These are phyloP conservation scores for Zychaea mexicana DNA, from an alignment of 371 early-diverging fungal genomes.

Conservation along the genomic window DNA sequence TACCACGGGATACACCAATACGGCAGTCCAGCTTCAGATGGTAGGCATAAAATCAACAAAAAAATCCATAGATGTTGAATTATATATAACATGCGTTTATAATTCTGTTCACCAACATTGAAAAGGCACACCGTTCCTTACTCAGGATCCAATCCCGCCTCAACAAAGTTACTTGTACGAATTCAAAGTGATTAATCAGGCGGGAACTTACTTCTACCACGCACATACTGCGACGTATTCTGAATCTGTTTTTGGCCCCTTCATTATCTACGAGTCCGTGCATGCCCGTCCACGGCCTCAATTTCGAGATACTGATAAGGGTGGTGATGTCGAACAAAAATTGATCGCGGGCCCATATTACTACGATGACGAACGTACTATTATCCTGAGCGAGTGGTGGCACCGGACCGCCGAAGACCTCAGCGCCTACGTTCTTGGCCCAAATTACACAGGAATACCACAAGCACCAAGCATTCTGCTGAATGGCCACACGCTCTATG, in stretches of 20 bases:
- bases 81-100: too few relatives aligned
- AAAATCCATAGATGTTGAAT: not conserved
- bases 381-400: constrained; percentile 52
- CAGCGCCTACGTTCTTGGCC: constrained; percentile 27
- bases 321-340: constrained; percentile 7
- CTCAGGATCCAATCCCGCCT: constrained; percentile 59
- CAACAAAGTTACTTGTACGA: constrained; percentile 51
- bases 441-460: constrained; percentile 27
- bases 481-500: constrained; percentile 35
- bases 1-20: constrained; percentile 48
- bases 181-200: constrained; percentile 37
- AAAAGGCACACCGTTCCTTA: constrained; percentile 49
- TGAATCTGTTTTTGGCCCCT: constrained; percentile 50
- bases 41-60: constrained; percentile 15
- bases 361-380: constrained; percentile 43
- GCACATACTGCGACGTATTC: constrained; percentile 47
- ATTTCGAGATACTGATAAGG: not conserved
- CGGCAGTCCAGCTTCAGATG: constrained; percentile 40
- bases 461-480: constrained; percentile 43
- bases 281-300: not conserved
- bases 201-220: constrained; percentile 62
- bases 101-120: too few relatives aligned
- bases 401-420: constrained; percentile 27
- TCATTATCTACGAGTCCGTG: constrained; percentile 41
- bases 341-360: constrained; percentile 21